Base-by-base conservation (phyloP, 108 stramenopile genomes). In the Nitzschia sp. region DNA sequence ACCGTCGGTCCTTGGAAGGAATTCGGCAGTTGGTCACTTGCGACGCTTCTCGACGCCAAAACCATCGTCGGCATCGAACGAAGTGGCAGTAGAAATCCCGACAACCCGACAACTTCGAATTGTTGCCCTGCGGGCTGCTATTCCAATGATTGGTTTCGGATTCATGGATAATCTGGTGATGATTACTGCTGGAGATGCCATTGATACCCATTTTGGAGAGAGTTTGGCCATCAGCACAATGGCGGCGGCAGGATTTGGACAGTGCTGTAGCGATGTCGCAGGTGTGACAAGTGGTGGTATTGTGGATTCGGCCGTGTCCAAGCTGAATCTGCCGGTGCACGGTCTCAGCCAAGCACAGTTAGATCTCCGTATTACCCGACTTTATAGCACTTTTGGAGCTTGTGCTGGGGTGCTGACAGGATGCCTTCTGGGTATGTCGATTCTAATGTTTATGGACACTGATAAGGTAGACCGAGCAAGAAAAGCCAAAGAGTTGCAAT, bases 141-240 rank as follows among this genome's bases (percentile, higher is more conserved):
- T 84, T 30, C 83, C 83, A 1, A 90, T 87, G 84, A 54, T 90
- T 63, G 92, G 92, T 17, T 93, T 93, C 60, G 92, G 92, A 24
- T 82, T 96, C 56, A 93, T 90, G 87, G 95, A 96, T 70, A 96
- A 93, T 70, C 34, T 89, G 88, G 70, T 71, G 2, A 96, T 96
- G 95, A 87, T 96, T 54, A 84, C 82, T 21, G 93, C 93, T 15
- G 95, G 95, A 30, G 92, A 93, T 18, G 58, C 77, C 33, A 93
- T 93, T 56, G 95, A 96, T 71, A 59, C 61, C 1, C 75, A 82
- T 11, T 75, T 96, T 53, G 95, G 95, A 32, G 91, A 91, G 0
- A 62, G 75, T 15, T 71, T 96, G 13, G 93, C 92, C 0, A 77
- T 94, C 19, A 84, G 92, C 0, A 96, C 95, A 8, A 58, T 94